phyloP scores from a whole-genome alignment of 75 land plant genomes.

The Azolla pinnata region DNA sequence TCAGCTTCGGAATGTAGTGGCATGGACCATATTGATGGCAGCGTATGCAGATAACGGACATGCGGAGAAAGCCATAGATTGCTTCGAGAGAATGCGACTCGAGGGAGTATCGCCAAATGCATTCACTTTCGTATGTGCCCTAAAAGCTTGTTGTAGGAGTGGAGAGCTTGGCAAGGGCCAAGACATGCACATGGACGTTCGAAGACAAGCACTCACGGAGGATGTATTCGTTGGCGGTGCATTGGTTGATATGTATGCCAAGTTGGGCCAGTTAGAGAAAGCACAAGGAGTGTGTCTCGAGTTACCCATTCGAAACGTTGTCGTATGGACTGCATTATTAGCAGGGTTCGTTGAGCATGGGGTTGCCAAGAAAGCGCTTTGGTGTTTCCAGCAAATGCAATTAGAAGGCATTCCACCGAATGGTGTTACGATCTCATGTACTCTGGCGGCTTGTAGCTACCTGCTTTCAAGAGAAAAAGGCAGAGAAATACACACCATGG shows the following conservation, averaged over 20 bases:
- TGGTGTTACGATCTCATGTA: constrained; percentile 28
- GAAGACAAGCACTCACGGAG: constrained; percentile 8
- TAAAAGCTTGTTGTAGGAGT: constrained; percentile 34
- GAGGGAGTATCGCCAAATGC: constrained; percentile 22
- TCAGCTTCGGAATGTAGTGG: background rate
- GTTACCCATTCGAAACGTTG: too few relatives aligned
- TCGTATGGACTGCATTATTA: too few relatives aligned
- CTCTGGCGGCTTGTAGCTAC: constrained; percentile 20
- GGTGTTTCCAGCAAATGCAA: constrained; percentile 17
- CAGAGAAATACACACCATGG: constrained; percentile 24
- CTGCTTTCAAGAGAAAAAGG: constrained; percentile 14
- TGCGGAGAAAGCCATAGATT: constrained; percentile 3
- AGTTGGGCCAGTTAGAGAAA: too few relatives aligned
- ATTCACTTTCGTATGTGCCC: constrained; percentile 31
- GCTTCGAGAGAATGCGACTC: constrained; percentile 10
- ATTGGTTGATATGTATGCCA: constrained; percentile 54
- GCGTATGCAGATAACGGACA: constrained; percentile 4
- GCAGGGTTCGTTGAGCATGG: too few relatives aligned
- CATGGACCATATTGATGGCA: constrained; percentile 13
- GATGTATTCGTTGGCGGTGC: constrained; percentile 42
- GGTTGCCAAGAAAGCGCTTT: too few relatives aligned
- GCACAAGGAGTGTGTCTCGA: too few relatives aligned
- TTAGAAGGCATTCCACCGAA: constrained; percentile 21
- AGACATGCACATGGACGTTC: constrained; percentile 33
- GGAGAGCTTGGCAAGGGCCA: constrained; percentile 19